Evolutionary conservation across 192 early-diverging fungal genomes (phyloP), one percentile per base, ranked within the genome.

Genomic region (Kickxella alabastrina): DNA sequence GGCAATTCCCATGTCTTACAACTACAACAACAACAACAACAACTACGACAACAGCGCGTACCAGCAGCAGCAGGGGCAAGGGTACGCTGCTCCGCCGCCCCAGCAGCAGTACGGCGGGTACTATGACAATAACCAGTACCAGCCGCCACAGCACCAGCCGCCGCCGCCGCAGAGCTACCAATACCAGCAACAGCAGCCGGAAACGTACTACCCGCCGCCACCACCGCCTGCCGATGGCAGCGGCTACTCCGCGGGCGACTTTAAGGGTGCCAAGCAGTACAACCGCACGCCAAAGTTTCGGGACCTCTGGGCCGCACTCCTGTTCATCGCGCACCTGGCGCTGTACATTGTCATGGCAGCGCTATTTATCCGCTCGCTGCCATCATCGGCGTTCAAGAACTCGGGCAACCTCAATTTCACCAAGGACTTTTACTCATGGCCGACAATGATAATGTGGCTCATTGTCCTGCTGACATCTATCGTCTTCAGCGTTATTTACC

Each of bases 401-500:
- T 43, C 57, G 32, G 70, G 70, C 10, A 27, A 64, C 10, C 23
- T 53, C 18, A 38, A 28, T 17, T 40, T 54, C 62, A 50, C 37
- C 22, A 66, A 62, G 59, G 38, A 43, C 38, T 78, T 76, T 54
- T 81, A 68, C 58, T 73, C 49, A 39, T 73, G 55, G 75, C 75
- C 74, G 37, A 70, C 78, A 41, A 82, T 71, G 62, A 69, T 64
- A 40, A 68, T 73, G 55, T 79, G 55, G 67, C 70, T 72, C 43
- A 62, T 62, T 43, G 62, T 76, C 13, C 56, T 68, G 19, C 49
- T 79, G 6, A 49, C 66, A 22, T 76, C 77, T 18, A 71, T 83
- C 24, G 60, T 82, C 24, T 63, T 86, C 36, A 83, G 82, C 57
- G 38, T 83, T 8, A 23, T 68, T 6, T 86, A 86, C 51, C 54